Evolutionary conservation across 2,329 filamentous ascomycete genomes (phyloP).

Genomic region (Aureobasidium melanogenum): DNA sequence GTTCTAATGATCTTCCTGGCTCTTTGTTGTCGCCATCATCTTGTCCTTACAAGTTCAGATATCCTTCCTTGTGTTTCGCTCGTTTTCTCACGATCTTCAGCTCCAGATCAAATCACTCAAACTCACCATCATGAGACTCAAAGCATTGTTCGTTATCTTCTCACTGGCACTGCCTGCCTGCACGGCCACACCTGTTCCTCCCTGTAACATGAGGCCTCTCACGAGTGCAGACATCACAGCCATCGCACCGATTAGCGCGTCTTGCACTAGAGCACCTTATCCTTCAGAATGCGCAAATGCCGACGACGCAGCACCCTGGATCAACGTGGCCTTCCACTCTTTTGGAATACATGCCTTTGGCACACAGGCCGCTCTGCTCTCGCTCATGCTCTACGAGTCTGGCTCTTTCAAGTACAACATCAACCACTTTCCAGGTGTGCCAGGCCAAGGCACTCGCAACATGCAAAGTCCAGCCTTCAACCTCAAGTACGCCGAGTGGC

Average conservation of each 20-base stretch:
- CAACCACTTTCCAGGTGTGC: conserved; percentile 52
- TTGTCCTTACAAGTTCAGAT: not conserved
- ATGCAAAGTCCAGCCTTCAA: conserved; percentile 55
- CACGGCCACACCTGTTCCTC: not conserved
- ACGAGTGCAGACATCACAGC: conserved; percentile 36
- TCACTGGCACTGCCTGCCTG: not conserved
- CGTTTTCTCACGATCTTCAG: not conserved
- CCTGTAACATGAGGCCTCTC: conserved; percentile 12
- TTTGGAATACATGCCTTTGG: conserved; percentile 48
- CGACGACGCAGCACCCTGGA: conserved; percentile 48
- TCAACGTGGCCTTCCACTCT: conserved; percentile 47
- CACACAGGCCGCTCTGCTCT: conserved; percentile 61
- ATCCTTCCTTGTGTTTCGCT: not conserved
- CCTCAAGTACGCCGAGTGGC: conserved; percentile 43
- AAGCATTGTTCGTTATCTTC: conserved; percentile 1
- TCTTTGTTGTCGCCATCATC: not conserved
- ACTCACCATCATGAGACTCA: not conserved
- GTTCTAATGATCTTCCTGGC: not conserved
- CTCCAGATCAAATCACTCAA: not conserved
- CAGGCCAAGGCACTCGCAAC: conserved; percentile 64
- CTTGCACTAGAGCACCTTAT: conserved; percentile 41
- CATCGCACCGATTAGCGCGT: conserved; percentile 50
- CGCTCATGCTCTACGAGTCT: conserved; percentile 64
- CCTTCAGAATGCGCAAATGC: conserved; percentile 58
- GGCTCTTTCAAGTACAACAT: conserved; percentile 61